Evolutionary conservation across 805 yeast species (phyloP), one percentile per base, ranked within the genome.

Genomic region (Monosporozyma siamensis): DNA sequence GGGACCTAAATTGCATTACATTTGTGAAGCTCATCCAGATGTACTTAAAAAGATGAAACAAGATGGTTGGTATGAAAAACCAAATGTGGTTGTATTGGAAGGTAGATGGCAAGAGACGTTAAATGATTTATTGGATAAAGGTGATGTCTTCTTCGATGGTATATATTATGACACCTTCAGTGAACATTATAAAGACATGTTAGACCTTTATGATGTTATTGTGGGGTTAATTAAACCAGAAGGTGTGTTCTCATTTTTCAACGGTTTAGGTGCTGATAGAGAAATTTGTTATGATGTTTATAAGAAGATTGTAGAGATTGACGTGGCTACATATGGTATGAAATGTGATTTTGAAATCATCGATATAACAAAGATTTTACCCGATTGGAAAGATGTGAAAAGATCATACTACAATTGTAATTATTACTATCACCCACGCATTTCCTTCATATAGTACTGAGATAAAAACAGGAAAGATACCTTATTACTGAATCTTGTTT

Each of bases 101-200:
- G 97, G 97, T n/a, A 75, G 86, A 59, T 89, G 97, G 97, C 95
- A 90, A 61, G 92, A 83, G 31, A 73, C 78, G 6, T 59, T 89
- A 31, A 83, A 87, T 27, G 67, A 68, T 22, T 66, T 90, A 26
- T 59, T 89, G 22, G 75, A 74, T 41, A 54, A 72, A 32, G 83
- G 83, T 21, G 42, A 48, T 2, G 78, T 82, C 1, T 82, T 78
- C 53, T 84, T 89, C 61, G 87, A 88, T 57, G 97, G 97, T 3
- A 83, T 90, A 27, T 89, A 89, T 63, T 89, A 84, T 58, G 97
- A 89, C 59, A 90, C 97, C 0, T 89, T 82, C 60, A 83, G 95
- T 48, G 97, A 89, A 58, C 94, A 86, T 58, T 89, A 90, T 61
- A 70, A 70, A 47, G 96, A 89, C 58, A 83, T 89, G 92, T 68